These are phyloP conservation scores for Diplodia intermedia DNA, from an alignment of 2,329 filamentous ascomycete species.

Conservation along the genomic window DNA sequence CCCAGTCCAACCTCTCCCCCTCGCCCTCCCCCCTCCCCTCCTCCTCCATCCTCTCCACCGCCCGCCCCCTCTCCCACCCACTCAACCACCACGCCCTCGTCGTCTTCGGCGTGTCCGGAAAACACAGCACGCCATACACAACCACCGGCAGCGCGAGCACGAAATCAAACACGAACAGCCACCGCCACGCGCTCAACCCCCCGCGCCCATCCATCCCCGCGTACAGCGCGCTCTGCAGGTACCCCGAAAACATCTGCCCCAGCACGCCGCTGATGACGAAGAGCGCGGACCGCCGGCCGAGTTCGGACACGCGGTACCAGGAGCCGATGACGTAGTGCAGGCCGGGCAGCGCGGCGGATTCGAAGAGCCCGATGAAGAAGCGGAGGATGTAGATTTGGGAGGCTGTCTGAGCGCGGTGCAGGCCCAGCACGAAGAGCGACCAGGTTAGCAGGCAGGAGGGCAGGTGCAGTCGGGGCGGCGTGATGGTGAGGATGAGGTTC, in stretches of 20 bases:
- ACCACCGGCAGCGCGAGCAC: constrained; percentile 50
- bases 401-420: neutral
- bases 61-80: constrained; percentile 37
- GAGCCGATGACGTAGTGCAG: constrained; percentile 37
- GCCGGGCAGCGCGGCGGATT: constrained; percentile 26
- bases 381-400: constrained; percentile 26
- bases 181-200: constrained; percentile 32
- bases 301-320: constrained; percentile 31
- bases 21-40: constrained; percentile 50
- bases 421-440: constrained; percentile 27
- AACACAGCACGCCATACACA: constrained; percentile 47
- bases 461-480: constrained; percentile 23
- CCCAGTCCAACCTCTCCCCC: constrained; percentile 49
- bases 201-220: constrained; percentile 30
- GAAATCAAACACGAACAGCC: constrained; percentile 38
- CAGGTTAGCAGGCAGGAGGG: constrained; percentile 22
- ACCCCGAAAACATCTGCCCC: constrained; percentile 34
- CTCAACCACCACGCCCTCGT: constrained; percentile 54
- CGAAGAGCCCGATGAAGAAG: constrained; percentile 33
- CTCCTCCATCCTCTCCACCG: constrained; percentile 38
- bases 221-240: constrained; percentile 30
- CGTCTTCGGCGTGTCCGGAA: constrained; percentile 55
- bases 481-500: constrained; percentile 21
- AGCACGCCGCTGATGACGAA: constrained; percentile 25
- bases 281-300: constrained; percentile 20